Conservation (phyloP, 306 rosid species). For the Casuarina equisetifolia region DNA sequence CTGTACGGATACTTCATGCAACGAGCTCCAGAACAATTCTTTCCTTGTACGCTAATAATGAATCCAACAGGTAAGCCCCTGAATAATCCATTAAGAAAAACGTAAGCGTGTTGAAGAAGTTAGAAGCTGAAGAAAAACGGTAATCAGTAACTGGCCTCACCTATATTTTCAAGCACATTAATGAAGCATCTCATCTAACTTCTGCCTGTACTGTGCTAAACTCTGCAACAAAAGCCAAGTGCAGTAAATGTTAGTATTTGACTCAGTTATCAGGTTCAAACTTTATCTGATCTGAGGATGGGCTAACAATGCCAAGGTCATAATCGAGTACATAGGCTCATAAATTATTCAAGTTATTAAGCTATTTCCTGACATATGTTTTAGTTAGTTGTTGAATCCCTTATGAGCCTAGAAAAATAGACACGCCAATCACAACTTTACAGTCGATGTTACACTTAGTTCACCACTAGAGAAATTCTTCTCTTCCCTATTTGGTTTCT, state of each 20-base stretch:
- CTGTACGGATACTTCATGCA: constrained; percentile 1
- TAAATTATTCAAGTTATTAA: background rate
- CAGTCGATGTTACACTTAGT: background rate
- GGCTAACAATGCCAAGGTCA: background rate
- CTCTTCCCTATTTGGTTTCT: background rate
- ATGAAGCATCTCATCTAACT: constrained; percentile 51
- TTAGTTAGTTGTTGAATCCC: background rate
- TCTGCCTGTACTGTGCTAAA: constrained; percentile 67
- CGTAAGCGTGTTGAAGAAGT: background rate
- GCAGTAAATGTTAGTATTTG: constrained; percentile 2
- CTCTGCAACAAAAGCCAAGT: constrained; percentile 36
- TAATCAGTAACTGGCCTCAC: constrained; percentile 24
- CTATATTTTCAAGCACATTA: constrained; percentile 21
- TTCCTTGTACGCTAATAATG: constrained; percentile 8
- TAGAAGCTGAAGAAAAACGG: constrained; percentile 13
- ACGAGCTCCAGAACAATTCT: background rate
- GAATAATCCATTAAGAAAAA: constrained; percentile 12
- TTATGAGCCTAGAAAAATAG: background rate
- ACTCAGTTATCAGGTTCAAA: background rate
- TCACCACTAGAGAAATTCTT: background rate
- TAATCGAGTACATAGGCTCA: background rate
- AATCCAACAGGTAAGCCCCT: constrained; percentile 16
- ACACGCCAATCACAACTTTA: background rate
- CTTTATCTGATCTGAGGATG: background rate
- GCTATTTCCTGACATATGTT: background rate